Evolutionary conservation across 2,329 filamentous ascomycete genomes (phyloP).

Genomic region (Nigrospora sphaerica): DNA sequence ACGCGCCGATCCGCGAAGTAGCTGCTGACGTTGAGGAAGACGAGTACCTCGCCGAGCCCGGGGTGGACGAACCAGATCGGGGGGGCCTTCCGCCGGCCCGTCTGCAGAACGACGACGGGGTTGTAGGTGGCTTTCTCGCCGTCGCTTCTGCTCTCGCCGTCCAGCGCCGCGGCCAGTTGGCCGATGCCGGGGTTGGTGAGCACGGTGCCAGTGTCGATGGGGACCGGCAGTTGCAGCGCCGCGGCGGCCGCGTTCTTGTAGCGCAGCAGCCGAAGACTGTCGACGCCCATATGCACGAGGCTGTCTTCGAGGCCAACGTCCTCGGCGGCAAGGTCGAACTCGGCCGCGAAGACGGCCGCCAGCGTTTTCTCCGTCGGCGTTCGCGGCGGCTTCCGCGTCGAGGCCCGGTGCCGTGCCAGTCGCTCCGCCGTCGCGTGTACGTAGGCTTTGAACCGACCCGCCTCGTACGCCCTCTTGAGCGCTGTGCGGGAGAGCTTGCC

Average conservation of each 20-base stretch:
- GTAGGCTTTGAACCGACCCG: background rate
- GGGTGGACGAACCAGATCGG: conserved; percentile 6
- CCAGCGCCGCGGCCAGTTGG: background rate
- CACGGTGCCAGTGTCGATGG: conserved; percentile 1
- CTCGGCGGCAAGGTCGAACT: background rate
- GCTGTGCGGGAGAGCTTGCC: conserved; percentile 2
- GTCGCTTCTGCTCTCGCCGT: no score
- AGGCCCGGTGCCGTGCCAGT: background rate
- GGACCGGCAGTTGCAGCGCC: background rate
- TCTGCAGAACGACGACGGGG: conserved; percentile 3
- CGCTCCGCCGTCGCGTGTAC: background rate
- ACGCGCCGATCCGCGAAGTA: conserved; percentile 4
- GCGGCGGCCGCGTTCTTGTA: background rate
- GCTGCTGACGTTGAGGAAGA: conserved; percentile 7
- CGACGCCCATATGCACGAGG: conserved; percentile 3
- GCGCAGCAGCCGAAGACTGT: conserved; percentile 3
- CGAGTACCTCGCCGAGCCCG: conserved; percentile 8
- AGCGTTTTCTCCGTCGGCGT: background rate
- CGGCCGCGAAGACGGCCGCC: background rate
- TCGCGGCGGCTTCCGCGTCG: background rate
- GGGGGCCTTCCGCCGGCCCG: background rate
- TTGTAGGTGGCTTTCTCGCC: background rate
- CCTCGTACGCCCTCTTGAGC: conserved; percentile 1
- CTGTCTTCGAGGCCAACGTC: conserved; percentile 1
- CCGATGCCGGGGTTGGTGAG: conserved; percentile 3